A percentile compares a stretch with the other conserved stretches of the same genome.
These are phyloP conservation scores for Entophlyctis luteolus DNA, from an alignment of 192 early-diverging fungal genomes.

Conservation along the genomic window DNA sequence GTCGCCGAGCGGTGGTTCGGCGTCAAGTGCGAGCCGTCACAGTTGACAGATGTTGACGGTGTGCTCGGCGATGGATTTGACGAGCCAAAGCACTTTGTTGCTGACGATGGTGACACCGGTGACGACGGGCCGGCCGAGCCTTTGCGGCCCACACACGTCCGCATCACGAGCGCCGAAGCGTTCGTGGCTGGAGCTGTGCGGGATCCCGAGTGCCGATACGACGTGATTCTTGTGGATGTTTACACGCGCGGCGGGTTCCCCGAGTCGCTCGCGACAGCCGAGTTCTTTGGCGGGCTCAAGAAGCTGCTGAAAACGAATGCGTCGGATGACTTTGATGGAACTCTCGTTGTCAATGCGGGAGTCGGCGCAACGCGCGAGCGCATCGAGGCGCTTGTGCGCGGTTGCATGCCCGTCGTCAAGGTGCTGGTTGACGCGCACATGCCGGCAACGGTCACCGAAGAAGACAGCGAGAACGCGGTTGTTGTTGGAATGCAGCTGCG, in stretches of 20 bases:
- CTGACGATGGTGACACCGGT: too few relatives aligned
- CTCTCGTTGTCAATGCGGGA: conserved; percentile 22
- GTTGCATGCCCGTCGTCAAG: neutral
- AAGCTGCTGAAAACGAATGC: conserved; percentile 18
- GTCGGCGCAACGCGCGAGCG: conserved; percentile 2
- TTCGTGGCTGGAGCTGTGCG: conserved; percentile 5
- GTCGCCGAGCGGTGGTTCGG: conserved; percentile 30
- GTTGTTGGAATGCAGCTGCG: conserved; percentile 13
- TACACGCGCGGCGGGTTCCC: conserved; percentile 28
- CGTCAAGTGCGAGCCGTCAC: conserved; percentile 13
- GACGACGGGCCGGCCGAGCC: neutral
- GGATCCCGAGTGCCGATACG: conserved; percentile 22
- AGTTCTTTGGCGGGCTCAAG: conserved; percentile 4
- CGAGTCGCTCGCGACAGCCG: neutral
- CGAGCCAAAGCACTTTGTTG: conserved; percentile 22
- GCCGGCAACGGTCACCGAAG: conserved; percentile 12
- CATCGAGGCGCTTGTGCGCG: conserved; percentile 11
- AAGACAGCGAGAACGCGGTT: conserved; percentile 28
- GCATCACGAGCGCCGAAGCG: conserved; percentile 11
- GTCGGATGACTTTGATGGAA: conserved; percentile 15
- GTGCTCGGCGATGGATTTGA: conserved; percentile 12
- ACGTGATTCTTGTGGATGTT: conserved; percentile 26
- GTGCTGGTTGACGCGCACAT: conserved; percentile 20
- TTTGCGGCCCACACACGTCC: conserved; percentile 4
- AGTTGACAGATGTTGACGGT: neutral